Conservation (phyloP, 148 eudicot genomes). For the Selenicereus undatus region DNA sequence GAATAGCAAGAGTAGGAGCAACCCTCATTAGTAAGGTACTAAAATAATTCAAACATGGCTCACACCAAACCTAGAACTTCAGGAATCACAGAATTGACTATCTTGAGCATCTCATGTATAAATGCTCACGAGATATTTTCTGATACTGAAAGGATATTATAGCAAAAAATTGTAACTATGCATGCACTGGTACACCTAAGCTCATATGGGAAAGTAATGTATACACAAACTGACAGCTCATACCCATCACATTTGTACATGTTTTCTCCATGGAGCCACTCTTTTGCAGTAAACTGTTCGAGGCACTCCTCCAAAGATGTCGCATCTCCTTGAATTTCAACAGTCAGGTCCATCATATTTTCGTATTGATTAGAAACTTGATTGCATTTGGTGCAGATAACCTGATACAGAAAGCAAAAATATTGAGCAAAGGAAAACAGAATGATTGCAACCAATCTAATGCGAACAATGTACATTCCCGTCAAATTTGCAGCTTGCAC, state of each 20-base stretch:
- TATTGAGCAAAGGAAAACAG: conserved; percentile 13
- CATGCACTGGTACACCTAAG: background rate
- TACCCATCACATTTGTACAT: conserved; percentile 97
- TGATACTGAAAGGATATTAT: background rate
- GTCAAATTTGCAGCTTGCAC: background rate
- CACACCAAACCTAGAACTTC: background rate
- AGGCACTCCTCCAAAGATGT: conserved; percentile 83
- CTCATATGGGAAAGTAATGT: background rate
- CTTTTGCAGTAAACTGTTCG: conserved; percentile 76
- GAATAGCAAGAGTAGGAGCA: background rate
- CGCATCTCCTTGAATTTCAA: conserved; percentile 86
- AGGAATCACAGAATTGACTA: conserved; percentile 2
- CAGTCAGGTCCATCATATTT: conserved; percentile 94
- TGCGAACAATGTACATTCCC: background rate
- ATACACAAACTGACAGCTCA: conserved; percentile 16
- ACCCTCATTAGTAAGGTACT: background rate
- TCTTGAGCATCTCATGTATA: background rate
- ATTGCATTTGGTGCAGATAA: conserved; percentile 68
- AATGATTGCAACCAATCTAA: background rate
- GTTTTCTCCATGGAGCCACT: conserved; percentile 87
- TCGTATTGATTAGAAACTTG: conserved; percentile 80
- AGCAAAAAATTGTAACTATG: background rate
- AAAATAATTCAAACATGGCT: background rate
- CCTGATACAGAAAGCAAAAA: conserved; percentile 36
- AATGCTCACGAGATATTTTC: background rate